phyloP scores from a whole-genome alignment of 1,284 basidiomycete genomes.

The Moniliophthora roreri region DNA sequence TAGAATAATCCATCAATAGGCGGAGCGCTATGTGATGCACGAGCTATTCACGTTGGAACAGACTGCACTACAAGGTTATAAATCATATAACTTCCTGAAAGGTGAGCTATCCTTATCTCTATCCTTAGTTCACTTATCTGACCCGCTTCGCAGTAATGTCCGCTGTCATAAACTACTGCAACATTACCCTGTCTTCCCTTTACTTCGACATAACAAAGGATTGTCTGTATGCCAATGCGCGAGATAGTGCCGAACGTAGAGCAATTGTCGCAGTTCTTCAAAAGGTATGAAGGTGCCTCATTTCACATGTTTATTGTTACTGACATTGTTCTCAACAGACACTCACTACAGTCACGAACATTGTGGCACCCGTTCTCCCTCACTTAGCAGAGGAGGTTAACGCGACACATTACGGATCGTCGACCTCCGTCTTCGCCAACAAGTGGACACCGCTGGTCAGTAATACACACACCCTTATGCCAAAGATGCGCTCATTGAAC shows the following conservation, averaged over 20 bases:
- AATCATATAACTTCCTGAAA: constrained; percentile 80
- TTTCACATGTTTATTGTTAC: background rate
- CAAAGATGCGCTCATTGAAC: background rate
- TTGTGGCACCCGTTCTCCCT: constrained; percentile 88
- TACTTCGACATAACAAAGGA: constrained; percentile 96
- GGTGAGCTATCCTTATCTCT: constrained; percentile 43
- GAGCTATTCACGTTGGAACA: constrained; percentile 77
- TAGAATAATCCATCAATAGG: constrained; percentile 40
- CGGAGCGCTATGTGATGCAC: constrained; percentile 85
- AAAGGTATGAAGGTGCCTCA: constrained; percentile 47
- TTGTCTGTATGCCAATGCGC: constrained; percentile 77
- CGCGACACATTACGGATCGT: constrained; percentile 39
- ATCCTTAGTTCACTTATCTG: background rate
- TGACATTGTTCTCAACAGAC: constrained; percentile 42
- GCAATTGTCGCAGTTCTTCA: constrained; percentile 73
- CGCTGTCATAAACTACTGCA: constrained; percentile 65
- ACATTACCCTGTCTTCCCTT: constrained; percentile 72
- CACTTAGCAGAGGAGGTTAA: constrained; percentile 93
- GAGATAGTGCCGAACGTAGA: constrained; percentile 54
- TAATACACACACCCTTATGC: constrained; percentile 3
- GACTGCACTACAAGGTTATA: constrained; percentile 68
- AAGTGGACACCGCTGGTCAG: constrained; percentile 62
- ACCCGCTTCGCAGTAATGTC: constrained; percentile 46
- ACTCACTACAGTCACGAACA: constrained; percentile 65
- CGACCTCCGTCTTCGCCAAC: constrained; percentile 12